Base-by-base conservation (phyloP, 176 grass and related monocot genomes). In the Carex parvula region DNA sequence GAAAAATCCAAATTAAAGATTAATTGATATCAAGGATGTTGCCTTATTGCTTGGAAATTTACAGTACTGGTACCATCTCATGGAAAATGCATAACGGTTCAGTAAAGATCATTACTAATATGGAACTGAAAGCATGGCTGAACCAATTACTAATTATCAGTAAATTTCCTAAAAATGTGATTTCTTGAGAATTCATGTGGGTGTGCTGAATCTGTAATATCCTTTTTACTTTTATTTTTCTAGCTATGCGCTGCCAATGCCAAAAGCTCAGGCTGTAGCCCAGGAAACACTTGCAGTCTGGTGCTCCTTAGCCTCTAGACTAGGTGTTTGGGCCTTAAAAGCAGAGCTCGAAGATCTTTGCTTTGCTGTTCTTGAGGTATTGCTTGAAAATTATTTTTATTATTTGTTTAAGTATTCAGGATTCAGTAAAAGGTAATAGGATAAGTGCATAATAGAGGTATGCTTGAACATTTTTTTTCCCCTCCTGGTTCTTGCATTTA, bases 321-420 rank as follows among this genome's bases (percentile, higher is more conserved):
- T 98, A 39, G 95, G 95, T 64, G 95, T 98, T 86, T 98, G 95
- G 92, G 92, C 95, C 83, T 91, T 98, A 86, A 98, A 98, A 91
- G 84, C 95, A 83, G 95, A 98, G 78, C 79, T 98, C 57, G 95
- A 98, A 90, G 95, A 98, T 89, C 91, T 98, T 86, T 98, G 95
- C 80, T 98, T 98, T 93, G 92, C 95, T 69, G 95, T 98, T 76
- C 91, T 98, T 87, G 86, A 98, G 92, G 95, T 98, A 72, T 87
- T 87, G 69, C 85, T 81, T 69, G 26, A 82, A 63, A 46, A 81
- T 80, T 70, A 59, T 30, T 5, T 60, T 6, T 29, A 9, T 37
- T 18, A 57, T 52, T 67, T 85, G 10, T 50, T 30, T 41, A 46
- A 20, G 14, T 42, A n/a, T 83, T 29, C 57, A 60, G 16, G 20